Evolutionary conservation across 176 grass and related monocot genomes (phyloP).

Genomic region (Aegilops sharonensis): DNA sequence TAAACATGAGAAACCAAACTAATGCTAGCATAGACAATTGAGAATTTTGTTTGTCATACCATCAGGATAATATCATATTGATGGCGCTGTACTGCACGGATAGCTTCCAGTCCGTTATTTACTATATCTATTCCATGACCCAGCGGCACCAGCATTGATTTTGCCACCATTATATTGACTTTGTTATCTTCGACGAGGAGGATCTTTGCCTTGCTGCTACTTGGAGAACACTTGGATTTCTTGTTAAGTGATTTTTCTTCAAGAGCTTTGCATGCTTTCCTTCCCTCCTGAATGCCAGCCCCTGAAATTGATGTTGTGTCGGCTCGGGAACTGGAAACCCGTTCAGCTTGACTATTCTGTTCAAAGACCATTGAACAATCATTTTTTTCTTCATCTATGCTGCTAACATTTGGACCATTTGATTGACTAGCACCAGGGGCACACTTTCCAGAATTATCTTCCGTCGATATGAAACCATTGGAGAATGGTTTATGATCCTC

Average conservation of each 20-base stretch:
- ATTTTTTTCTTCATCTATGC: constrained; percentile 32
- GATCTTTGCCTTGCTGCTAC: constrained; percentile 45
- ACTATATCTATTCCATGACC: constrained; percentile 68
- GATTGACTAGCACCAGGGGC: constrained; percentile 15
- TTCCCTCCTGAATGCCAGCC: constrained; percentile 29
- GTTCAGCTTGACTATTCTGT: constrained; percentile 43
- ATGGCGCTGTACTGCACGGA: constrained; percentile 59
- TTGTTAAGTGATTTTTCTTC: constrained; percentile 35
- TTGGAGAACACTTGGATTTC: constrained; percentile 48
- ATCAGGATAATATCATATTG: constrained; percentile 90
- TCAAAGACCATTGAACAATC: constrained; percentile 33
- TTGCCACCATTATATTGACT: constrained; percentile 90
- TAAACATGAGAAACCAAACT: constrained; percentile 7
- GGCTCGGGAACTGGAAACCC: constrained; percentile 45
- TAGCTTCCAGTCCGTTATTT: constrained; percentile 85
- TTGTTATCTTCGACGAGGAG: constrained; percentile 94
- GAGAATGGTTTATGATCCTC: constrained; percentile 25
- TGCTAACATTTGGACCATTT: constrained; percentile 34
- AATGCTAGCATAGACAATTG: constrained; percentile 24
- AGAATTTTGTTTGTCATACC: constrained; percentile 48
- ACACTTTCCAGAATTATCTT: constrained; percentile 27
- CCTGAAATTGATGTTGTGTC: constrained; percentile 37
- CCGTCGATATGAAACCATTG: constrained; percentile 34
- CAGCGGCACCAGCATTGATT: constrained; percentile 87
- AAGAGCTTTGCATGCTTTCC: constrained; percentile 21